A percentile compares a stretch with the other conserved stretches of the same genome.
phyloP scores from a whole-genome alignment of 768 basidiomycete species.

The Termitomyces sp. region DNA sequence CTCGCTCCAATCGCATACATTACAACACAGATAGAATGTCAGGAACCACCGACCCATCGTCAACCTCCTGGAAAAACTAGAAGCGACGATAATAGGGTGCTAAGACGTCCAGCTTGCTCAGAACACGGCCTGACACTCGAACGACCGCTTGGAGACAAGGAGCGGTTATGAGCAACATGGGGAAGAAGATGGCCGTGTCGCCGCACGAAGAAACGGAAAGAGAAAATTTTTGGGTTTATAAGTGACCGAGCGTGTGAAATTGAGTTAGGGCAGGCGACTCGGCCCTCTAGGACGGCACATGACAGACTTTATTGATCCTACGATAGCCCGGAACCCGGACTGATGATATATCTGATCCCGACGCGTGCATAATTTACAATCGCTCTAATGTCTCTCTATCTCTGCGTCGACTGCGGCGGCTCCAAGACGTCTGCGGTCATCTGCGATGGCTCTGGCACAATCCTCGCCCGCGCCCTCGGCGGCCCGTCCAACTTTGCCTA shows the following conservation, averaged over 20 bases:
- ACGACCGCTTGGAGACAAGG: slow-evolving; percentile 56
- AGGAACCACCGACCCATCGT: slow-evolving; percentile 79
- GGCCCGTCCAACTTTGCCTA: slow-evolving; percentile 88
- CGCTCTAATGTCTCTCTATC: slow-evolving; percentile 30
- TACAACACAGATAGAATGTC: slow-evolving; percentile 33
- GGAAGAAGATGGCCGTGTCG: slow-evolving; percentile 75
- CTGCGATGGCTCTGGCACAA: slow-evolving; percentile 49
- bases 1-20: too few relatives aligned
- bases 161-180: slow-evolving; percentile 88
- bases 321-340: too few relatives aligned
- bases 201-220: slow-evolving; percentile 57
- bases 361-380: too few relatives aligned
- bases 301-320: too few relatives aligned
- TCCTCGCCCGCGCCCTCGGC: slow-evolving; percentile 64
- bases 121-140: slow-evolving; percentile 88
- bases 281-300: too few relatives aligned
- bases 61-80: slow-evolving; percentile 32
- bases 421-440: slow-evolving; percentile 84
- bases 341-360: too few relatives aligned
- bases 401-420: slow-evolving; percentile 87
- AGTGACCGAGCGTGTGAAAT: slow-evolving; percentile 29
- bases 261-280: slow-evolving; percentile 31
- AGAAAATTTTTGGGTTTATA: slow-evolving; percentile 10
- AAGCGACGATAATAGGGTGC: slow-evolving; percentile 65
- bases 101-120: slow-evolving; percentile 77